Conservation (phyloP, 1,284 basidiomycete genomes). For the Pterulicium gracile region DNA sequence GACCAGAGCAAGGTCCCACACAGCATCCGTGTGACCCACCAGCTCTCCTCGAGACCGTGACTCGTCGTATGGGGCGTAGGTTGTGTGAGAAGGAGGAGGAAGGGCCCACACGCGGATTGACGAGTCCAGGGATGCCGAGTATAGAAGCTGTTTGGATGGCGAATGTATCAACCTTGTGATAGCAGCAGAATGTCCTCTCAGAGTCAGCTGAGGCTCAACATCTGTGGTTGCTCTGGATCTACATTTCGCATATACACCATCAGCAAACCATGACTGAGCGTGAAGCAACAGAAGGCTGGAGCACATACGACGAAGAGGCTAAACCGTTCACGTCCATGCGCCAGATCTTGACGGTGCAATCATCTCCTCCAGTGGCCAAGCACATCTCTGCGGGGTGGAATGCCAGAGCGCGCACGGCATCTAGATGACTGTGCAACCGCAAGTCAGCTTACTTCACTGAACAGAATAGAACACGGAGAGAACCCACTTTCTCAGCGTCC, state of each 20-base stretch:
- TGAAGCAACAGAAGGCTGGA: slow-evolving; percentile 7
- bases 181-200: slow-evolving; percentile 88
- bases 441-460: slow-evolving; percentile 6
- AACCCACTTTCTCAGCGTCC: slow-evolving; percentile 79
- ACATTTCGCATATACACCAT: slow-evolving; percentile 11
- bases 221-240: slow-evolving; percentile 64
- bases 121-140: slow-evolving; percentile 89
- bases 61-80: slow-evolving; percentile 83
- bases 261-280: slow-evolving; percentile 9
- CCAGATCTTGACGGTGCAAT: slow-evolving; percentile 96
- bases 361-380: slow-evolving; percentile 87
- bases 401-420: slow-evolving; percentile 82
- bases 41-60: slow-evolving; percentile 69
- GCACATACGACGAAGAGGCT: slow-evolving; percentile 63
- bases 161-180: slow-evolving; percentile 87
- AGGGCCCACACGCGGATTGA: slow-evolving; percentile 89
- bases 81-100: slow-evolving; percentile 61
- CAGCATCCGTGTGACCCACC: slow-evolving; percentile 87
- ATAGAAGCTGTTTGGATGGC: slow-evolving; percentile 64
- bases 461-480: slow-evolving; percentile 6
- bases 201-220: slow-evolving; percentile 83
- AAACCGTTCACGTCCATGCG: slow-evolving; percentile 66
- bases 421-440: slow-evolving; percentile 66
- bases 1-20: slow-evolving; percentile 86
- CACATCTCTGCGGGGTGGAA: slow-evolving; percentile 81